A percentile compares a stretch with the other conserved stretches of the same genome.
These are phyloP conservation scores for Wickerhamiella slavikovae DNA, from an alignment of 805 yeast genomes.

Conservation along the genomic window DNA sequence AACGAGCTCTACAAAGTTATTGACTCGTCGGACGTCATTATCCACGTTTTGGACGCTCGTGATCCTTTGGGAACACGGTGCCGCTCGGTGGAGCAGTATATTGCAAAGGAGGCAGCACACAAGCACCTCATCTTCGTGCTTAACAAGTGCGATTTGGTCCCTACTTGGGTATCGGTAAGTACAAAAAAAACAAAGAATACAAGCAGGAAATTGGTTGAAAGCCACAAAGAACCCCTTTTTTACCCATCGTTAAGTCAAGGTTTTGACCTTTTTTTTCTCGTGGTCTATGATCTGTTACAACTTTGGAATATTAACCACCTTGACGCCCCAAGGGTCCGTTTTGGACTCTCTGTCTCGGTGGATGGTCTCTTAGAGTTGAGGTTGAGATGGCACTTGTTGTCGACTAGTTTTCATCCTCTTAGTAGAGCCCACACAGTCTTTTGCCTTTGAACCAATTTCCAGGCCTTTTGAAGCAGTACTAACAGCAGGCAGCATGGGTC, in stretches of 20 bases:
- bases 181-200: slow-evolving; percentile 11
- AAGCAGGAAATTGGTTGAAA: slow-evolving; percentile 7
- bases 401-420: slow-evolving; percentile 34
- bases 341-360: slow-evolving; percentile 23
- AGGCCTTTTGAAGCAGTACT: slow-evolving; percentile 12
- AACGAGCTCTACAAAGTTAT: slow-evolving; percentile 91
- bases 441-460: not conserved
- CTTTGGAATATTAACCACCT: slow-evolving; percentile 72
- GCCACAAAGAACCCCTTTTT: not conserved
- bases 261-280: slow-evolving; percentile 16
- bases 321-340: slow-evolving; percentile 34
- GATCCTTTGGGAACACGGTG: slow-evolving; percentile 96
- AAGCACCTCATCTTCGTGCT: slow-evolving; percentile 86
- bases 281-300: slow-evolving; percentile 79
- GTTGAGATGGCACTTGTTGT: slow-evolving; percentile 15
- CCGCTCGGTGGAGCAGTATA: slow-evolving; percentile 78
- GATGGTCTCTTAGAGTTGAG: slow-evolving; percentile 74
- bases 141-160: slow-evolving; percentile 95
- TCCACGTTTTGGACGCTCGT: slow-evolving; percentile 92
- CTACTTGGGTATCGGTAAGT: slow-evolving; percentile 99
- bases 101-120: slow-evolving; percentile 85
- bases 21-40: slow-evolving; percentile 92
- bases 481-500: slow-evolving; percentile 90
- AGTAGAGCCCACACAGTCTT: slow-evolving; percentile 65
- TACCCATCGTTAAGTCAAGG: slow-evolving; percentile 51